Evolutionary conservation across 164 flowering plant genomes (phyloP).

Genomic region (Kingdonia uniflora): DNA sequence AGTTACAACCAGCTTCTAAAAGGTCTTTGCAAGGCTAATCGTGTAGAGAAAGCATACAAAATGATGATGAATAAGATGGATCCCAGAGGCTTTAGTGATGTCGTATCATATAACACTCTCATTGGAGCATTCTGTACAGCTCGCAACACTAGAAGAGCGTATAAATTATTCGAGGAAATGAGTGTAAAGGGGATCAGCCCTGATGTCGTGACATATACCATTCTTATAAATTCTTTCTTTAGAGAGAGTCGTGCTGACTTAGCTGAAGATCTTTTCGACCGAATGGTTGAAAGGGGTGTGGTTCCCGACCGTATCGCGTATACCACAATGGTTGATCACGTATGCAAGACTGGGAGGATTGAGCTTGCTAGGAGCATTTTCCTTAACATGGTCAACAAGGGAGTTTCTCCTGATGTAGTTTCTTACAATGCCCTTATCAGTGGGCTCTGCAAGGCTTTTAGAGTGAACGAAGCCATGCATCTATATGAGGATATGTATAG

Average conservation of each 20-base stretch:
- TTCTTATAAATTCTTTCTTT: conserved; percentile 62
- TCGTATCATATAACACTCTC: conserved; percentile 75
- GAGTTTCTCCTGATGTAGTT: conserved; percentile 61
- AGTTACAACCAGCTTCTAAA: conserved; percentile 89
- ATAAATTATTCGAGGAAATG: conserved; percentile 65
- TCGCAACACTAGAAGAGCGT: conserved; percentile 33
- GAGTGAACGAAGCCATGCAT: conserved; percentile 52
- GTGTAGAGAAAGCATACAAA: conserved; percentile 50
- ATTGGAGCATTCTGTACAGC: conserved; percentile 52
- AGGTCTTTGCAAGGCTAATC: conserved; percentile 70
- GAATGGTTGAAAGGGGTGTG: conserved; percentile 47
- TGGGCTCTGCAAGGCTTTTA: conserved; percentile 67
- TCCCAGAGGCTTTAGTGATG: conserved; percentile 48
- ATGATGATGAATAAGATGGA: conserved; percentile 62
- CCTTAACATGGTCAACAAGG: conserved; percentile 49
- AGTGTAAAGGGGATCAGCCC: conserved; percentile 45
- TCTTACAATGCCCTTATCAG: conserved; percentile 73
- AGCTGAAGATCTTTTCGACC: conserved; percentile 58
- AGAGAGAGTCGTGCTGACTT: conserved; percentile 47
- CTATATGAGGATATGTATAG: conserved; percentile 55
- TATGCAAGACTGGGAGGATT: conserved; percentile 56
- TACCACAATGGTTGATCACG: conserved; percentile 62
- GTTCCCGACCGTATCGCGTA: conserved; percentile 53
- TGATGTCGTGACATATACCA: conserved; percentile 72
- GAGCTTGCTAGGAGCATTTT: conserved; percentile 49